Evolutionary conservation across 495 filamentous ascomycete species (phyloP), one percentile per base, ranked within the genome.

Genomic region (Cercophora sp.): DNA sequence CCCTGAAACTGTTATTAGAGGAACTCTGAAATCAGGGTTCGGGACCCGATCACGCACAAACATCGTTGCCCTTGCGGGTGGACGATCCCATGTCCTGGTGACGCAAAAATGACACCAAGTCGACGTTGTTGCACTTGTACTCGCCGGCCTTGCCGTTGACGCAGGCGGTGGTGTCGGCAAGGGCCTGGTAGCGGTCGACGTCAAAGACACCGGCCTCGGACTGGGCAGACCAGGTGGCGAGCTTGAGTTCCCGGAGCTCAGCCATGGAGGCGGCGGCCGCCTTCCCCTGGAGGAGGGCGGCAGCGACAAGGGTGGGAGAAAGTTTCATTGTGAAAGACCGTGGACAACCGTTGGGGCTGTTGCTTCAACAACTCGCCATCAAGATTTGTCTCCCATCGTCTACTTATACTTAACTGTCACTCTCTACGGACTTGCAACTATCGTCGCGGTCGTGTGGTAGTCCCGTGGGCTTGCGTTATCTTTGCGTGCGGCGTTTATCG

Each of bases 61-160:
- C 32, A 26, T 58, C 56, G 39, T 58, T 58, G 0, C 56, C 56
- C 45, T 56, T 36, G 3, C 56, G 35, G 5, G 56, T 50, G 19
- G 37, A 43, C n/a, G 50, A 55, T 10, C 56, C 56, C 52, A 56
- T 56, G 52, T 54, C 51, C 42, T 54, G 51, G 22, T 58, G 56
- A n/a, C 51, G 36, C 20, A 58, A 22, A 31, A 58, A 58, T 5
- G 54, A 46, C 8, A 42, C 19, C 25, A 58, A 19, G 44, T 58
- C 56, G 15, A 58, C 44, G 19, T 50, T 50, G 36, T 23, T 44
- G 52, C 56, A 58, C 52, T 55, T 22, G 45, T 58, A 56, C 26
- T 58, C 56, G 20, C 56, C 56, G 8, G 56, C 56, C 26, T 58
- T 45, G 36, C 56, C 56, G 45, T 58, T 54, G 36, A 50, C 46